Percentiles rank a stretch among this genome's conserved stretches.
phyloP scores from a whole-genome alignment of 192 early-diverging fungal genomes.

The Coemansia sp. region DNA sequence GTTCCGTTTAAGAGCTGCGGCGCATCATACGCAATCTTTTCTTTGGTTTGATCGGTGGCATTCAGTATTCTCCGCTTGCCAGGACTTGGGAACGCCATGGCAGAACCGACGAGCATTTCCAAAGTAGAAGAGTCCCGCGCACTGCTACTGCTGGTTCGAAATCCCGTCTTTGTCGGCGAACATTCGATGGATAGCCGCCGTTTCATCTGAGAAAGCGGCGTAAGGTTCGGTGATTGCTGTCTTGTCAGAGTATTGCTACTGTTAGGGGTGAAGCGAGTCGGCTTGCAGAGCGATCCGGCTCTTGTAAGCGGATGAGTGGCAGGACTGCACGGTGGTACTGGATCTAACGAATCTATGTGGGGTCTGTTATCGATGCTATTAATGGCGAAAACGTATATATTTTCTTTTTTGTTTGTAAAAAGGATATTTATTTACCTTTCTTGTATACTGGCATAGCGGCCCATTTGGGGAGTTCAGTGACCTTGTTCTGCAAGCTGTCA shows the following conservation, averaged over 20 bases:
- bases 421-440: background rate
- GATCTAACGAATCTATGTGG: no score
- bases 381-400: background rate
- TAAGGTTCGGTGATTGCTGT: background rate
- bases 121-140: background rate
- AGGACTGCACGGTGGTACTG: no score
- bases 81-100: background rate
- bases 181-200: slow-evolving; percentile 6
- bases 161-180: background rate
- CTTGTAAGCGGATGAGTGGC: background rate
- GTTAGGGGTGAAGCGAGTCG: background rate
- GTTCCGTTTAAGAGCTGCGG: no score
- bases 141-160: background rate
- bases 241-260: background rate
- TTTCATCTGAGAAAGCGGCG: slow-evolving; percentile 14
- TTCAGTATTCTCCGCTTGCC: background rate
- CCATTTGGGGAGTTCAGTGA: background rate
- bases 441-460: background rate
- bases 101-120: background rate
- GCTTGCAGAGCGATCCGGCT: background rate
- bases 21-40: no score
- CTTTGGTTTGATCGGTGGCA: no score
- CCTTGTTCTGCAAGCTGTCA: background rate
- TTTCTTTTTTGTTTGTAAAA: background rate
- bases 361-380: background rate